phyloP scores from a whole-genome alignment of 78 protist genomes.

The Dictyostelium intermedium region DNA sequence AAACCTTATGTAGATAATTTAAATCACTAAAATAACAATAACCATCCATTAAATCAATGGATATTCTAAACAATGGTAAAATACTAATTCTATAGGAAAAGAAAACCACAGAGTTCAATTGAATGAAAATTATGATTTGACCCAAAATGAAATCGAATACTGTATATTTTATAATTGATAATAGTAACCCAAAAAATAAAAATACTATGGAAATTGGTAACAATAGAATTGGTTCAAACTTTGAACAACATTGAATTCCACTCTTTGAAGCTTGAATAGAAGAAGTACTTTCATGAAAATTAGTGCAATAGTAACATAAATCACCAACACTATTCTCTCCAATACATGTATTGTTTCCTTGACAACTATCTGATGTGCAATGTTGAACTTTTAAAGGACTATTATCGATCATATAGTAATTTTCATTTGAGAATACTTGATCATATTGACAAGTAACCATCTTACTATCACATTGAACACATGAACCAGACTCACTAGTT shows the following conservation, averaged over 20 bases:
- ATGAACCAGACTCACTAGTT: background rate
- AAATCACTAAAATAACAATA: background rate
- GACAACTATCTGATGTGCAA: background rate
- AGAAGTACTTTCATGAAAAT: background rate
- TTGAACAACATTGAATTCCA: conserved; percentile 4
- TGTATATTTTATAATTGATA: background rate
- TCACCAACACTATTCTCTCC: background rate
- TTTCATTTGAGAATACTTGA: background rate
- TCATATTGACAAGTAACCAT: background rate
- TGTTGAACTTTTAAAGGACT: background rate
- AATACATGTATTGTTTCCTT: background rate
- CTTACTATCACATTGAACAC: background rate
- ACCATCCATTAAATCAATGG: background rate
- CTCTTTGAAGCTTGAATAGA: background rate
- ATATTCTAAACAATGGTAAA: background rate
- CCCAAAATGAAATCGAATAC: background rate
- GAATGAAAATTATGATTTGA: background rate
- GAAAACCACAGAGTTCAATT: background rate
- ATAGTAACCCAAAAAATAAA: background rate
- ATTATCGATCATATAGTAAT: background rate
- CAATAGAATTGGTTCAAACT: background rate
- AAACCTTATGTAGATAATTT: background rate
- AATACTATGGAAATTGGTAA: background rate
- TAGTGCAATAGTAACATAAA: background rate
- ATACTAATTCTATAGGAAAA: background rate